Percentiles rank a stretch among this genome's conserved stretches.
Conservation (phyloP, 1,284 basidiomycete species). For the Microstroma glucosiphilum region DNA sequence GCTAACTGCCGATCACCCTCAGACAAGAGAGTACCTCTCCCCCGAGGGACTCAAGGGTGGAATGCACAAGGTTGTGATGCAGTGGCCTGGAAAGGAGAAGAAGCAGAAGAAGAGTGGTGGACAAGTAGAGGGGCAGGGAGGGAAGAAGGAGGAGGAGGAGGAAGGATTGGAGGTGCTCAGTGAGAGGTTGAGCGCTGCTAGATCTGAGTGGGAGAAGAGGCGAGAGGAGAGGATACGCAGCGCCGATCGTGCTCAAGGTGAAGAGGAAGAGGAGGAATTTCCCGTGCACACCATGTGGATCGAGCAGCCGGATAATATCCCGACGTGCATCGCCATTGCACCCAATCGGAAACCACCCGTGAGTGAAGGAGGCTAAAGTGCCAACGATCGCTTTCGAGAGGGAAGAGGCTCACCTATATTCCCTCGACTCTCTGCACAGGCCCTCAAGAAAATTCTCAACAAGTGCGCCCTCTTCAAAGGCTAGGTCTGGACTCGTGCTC, state of each 20-base stretch:
- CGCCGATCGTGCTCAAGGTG: not conserved
- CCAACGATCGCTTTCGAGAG: too few relatives aligned
- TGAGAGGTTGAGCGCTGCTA: constrained; percentile 35
- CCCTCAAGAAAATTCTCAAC: constrained; percentile 52
- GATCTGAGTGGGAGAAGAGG: constrained; percentile 10
- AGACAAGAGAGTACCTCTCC: constrained; percentile 27
- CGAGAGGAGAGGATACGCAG: not conserved
- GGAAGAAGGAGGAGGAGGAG: constrained; percentile 13
- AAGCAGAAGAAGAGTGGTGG: not conserved
- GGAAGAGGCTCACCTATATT: not conserved
- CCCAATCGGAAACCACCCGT: constrained; percentile 56
- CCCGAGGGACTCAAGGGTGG: constrained; percentile 16
- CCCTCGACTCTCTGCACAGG: constrained; percentile 13
- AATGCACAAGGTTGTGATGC: constrained; percentile 47
- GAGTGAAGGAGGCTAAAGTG: constrained; percentile 2
- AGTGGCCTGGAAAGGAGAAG: constrained; percentile 32
- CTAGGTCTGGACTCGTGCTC: constrained; percentile 10
- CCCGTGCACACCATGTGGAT: constrained; percentile 56
- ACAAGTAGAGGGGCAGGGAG: too few relatives aligned
- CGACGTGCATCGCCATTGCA: constrained; percentile 58
- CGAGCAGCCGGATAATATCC: constrained; percentile 58
- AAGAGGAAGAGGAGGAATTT: constrained; percentile 21
- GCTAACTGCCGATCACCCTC: constrained; percentile 1
- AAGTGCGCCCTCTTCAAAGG: constrained; percentile 53
- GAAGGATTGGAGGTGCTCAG: constrained; percentile 42